A percentile compares a stretch with the other conserved stretches of the same genome.
phyloP scores from a whole-genome alignment of 345 rosid species.

The Nasturtium officinale region DNA sequence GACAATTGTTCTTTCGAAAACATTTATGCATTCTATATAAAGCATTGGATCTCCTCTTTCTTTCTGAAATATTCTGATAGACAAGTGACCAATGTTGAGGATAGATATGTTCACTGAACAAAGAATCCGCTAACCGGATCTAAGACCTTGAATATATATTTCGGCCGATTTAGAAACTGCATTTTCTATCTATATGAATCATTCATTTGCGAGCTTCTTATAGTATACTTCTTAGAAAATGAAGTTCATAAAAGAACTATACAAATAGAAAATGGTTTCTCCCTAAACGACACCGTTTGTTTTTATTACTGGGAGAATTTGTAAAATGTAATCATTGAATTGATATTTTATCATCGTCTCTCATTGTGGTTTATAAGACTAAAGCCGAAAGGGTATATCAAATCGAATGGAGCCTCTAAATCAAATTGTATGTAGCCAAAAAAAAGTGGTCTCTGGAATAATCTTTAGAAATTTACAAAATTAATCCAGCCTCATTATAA shows the following conservation, averaged over 20 bases:
- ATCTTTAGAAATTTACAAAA: not conserved
- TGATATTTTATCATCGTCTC: conserved; percentile 4
- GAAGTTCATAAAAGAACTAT: no score
- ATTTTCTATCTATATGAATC: no score
- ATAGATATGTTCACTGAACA: not conserved
- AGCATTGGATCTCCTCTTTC: not conserved
- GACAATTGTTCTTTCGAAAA: not conserved
- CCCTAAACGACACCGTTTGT: not conserved
- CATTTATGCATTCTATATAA: conserved; percentile 3
- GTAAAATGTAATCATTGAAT: conserved; percentile 20
- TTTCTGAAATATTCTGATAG: not conserved
- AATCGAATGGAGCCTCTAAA: not conserved
- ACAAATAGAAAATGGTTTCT: not conserved
- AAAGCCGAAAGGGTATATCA: conserved; percentile 5
- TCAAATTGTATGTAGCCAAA: not conserved
- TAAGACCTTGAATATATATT: not conserved
- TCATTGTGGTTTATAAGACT: conserved; percentile 1
- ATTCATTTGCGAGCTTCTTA: no score
- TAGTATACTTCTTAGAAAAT: no score
- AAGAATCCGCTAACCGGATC: not conserved
- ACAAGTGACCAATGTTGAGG: not conserved
- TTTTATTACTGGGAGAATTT: not conserved
- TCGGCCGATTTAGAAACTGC: not conserved
- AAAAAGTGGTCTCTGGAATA: not conserved
- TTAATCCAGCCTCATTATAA: not conserved